Conservation (phyloP, 1,139 yeast genomes). For the Trichomonascaceae sp. region DNA sequence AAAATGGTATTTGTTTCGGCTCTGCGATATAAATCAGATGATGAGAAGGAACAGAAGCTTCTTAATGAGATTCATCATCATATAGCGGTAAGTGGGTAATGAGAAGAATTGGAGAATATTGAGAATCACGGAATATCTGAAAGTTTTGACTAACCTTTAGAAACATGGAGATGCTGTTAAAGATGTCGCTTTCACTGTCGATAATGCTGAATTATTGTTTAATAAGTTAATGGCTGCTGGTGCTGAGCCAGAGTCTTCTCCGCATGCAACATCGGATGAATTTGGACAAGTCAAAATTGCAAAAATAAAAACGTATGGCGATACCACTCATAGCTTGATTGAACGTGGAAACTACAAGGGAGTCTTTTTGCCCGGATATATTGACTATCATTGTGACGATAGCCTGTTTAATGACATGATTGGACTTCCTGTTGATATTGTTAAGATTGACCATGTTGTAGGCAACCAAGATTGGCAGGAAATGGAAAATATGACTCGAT, state of each 20-base stretch:
- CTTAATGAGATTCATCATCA: slow-evolving; percentile 41
- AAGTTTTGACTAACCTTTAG: slow-evolving; percentile 16
- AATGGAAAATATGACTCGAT: slow-evolving; percentile 52
- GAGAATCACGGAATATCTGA: too few species aligned
- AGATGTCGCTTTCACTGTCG: slow-evolving; percentile 61
- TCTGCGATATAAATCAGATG: slow-evolving; percentile 27
- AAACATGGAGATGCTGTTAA: slow-evolving; percentile 72
- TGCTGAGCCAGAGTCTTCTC: slow-evolving; percentile 44
- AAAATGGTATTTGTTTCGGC: slow-evolving; percentile 47
- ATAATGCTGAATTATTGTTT: slow-evolving; percentile 42
- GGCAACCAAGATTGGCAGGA: slow-evolving; percentile 69
- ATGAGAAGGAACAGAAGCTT: slow-evolving; percentile 24
- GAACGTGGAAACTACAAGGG: slow-evolving; percentile 39
- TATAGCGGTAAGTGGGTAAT: slow-evolving; percentile 14
- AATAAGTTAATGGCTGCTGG: slow-evolving; percentile 47
- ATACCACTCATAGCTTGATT: slow-evolving; percentile 62
- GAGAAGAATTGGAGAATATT: too few species aligned
- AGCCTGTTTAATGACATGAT: slow-evolving; percentile 25
- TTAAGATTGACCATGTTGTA: slow-evolving; percentile 67
- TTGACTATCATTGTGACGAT: slow-evolving; percentile 12
- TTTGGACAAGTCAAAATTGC: slow-evolving; percentile 51
- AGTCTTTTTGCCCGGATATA: slow-evolving; percentile 54
- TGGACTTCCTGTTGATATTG: slow-evolving; percentile 36
- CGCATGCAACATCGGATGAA: slow-evolving; percentile 39
- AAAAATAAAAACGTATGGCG: slow-evolving; percentile 53